Conservation (phyloP, 2,329 filamentous ascomycete species). For the Blumeria graminis region DNA sequence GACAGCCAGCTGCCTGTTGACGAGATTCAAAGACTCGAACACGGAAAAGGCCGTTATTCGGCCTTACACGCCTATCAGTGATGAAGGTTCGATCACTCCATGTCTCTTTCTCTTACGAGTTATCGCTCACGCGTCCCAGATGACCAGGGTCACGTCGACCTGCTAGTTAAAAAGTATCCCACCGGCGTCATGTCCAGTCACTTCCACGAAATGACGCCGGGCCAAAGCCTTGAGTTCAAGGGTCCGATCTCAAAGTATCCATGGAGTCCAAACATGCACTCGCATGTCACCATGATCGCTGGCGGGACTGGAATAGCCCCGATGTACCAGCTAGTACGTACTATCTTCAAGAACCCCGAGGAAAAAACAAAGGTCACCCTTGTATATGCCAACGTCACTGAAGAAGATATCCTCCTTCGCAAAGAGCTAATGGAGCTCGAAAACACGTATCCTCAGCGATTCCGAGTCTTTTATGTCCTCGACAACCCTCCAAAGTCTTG, state of each 20-base stretch:
- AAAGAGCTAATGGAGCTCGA: slow-evolving; percentile 66
- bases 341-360: slow-evolving; percentile 86
- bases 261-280: slow-evolving; percentile 79
- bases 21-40: slow-evolving; percentile 70
- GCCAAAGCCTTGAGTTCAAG: slow-evolving; percentile 75
- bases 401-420: slow-evolving; percentile 83
- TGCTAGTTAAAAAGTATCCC: slow-evolving; percentile 81
- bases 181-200: slow-evolving; percentile 79
- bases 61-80: slow-evolving; percentile 79
- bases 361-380: slow-evolving; percentile 97
- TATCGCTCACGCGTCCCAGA: slow-evolving; percentile 23
- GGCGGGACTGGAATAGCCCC: slow-evolving; percentile 93
- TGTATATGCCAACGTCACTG: slow-evolving; percentile 69
- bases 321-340: slow-evolving; percentile 83
- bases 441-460: slow-evolving; percentile 85
- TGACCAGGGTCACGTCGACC: slow-evolving; percentile 56
- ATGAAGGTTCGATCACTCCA: slow-evolving; percentile 34
- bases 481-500: slow-evolving; percentile 64
- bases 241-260: slow-evolving; percentile 85
- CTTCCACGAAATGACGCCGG: slow-evolving; percentile 58
- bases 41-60: slow-evolving; percentile 69
- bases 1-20: slow-evolving; percentile 68
- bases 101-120: neutral
- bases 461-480: slow-evolving; percentile 84
- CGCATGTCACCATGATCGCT: slow-evolving; percentile 69